Evolutionary conservation across 352 stramenopile genomes (phyloP), one percentile per base, ranked within the genome.

Genomic region (Globisporangium rhizosaccharum): DNA sequence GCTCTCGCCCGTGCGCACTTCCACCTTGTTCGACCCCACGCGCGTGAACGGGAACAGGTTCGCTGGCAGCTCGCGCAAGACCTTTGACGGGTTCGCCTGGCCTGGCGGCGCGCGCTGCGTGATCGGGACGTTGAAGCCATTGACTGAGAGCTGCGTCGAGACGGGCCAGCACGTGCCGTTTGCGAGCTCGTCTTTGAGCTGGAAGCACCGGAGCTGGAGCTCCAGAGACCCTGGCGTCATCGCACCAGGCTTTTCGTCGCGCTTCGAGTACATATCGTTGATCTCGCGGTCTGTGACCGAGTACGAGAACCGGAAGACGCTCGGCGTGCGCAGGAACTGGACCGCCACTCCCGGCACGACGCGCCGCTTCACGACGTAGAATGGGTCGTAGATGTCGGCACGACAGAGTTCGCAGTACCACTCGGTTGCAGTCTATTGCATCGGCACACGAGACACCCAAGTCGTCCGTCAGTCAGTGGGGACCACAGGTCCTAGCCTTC

Each of bases 361-460:
- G 6, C 75, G 90, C 55, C 81, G 80, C 45, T 80, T 69, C 4
- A 90, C 77, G 20, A 61, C 55, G 47, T 76, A 77, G 56, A 92
- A 94, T 54, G 85, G 85, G 52, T 94, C 85, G 57, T 79, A 94
- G 3, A 73, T 67, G 49, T 79, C 73, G 8, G 79, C 63, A 33
- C 85, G 85, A 63, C 85, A 94, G 9, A 55, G 50, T 53, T 94
- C 85, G 47, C 85, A 94, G 50, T 85, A 78, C 82, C 82, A 94
- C 23, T 90, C 76, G 44, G 73, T 67, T 41, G 30, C 61, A 37
- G 67, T 42, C 70, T 85, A 25, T 50, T 37, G 49, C 53, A 5
- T 14, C 20, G 39, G n/a, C 8, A 30, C 30, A 28, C 15, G 14
- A 47, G 58, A 26, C 37, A 49, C 26, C 33, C 7, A 1, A 8